Conservation (phyloP, 192 early-diverging fungal species). For the Mortierella hygrophila region DNA sequence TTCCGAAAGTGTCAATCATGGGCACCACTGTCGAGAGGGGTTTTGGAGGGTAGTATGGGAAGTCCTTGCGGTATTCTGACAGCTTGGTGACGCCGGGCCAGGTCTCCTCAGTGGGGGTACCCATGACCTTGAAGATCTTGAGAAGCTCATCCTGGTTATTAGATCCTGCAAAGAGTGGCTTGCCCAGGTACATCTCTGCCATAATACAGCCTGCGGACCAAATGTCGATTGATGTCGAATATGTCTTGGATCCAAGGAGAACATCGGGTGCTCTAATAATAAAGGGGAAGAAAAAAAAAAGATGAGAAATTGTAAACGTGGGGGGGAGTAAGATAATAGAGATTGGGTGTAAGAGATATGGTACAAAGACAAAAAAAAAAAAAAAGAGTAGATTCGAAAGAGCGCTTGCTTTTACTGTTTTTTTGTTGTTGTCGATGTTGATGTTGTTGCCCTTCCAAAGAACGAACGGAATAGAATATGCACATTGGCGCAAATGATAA, state of each 20-base stretch:
- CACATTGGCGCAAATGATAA: slow-evolving; percentile 2
- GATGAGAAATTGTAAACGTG: background rate
- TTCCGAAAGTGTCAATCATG: slow-evolving; percentile 80
- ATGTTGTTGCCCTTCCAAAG: background rate
- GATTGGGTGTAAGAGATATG: background rate
- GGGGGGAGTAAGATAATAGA: background rate
- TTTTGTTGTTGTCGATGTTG: background rate
- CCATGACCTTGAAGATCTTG: slow-evolving; percentile 85
- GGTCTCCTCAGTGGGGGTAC: slow-evolving; percentile 80
- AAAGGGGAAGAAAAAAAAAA: background rate
- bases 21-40: slow-evolving; percentile 75
- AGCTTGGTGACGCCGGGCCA: slow-evolving; percentile 81
- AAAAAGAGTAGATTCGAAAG: background rate
- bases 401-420: background rate
- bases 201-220: slow-evolving; percentile 99
- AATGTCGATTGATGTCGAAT: slow-evolving; percentile 96
- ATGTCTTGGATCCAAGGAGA: slow-evolving; percentile 94
- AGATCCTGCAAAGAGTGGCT: slow-evolving; percentile 85
- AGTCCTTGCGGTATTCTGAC: slow-evolving; percentile 79
- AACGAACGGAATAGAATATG: slow-evolving; percentile 4
- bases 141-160: slow-evolving; percentile 86
- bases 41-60: slow-evolving; percentile 73
- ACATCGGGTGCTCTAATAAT: slow-evolving; percentile 84
- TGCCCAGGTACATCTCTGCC: slow-evolving; percentile 90
- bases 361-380: background rate